Percentiles rank a stretch among this genome's conserved stretches.
Conservation (phyloP, 2,329 filamentous ascomycete genomes). For the Fusarium sp. region DNA sequence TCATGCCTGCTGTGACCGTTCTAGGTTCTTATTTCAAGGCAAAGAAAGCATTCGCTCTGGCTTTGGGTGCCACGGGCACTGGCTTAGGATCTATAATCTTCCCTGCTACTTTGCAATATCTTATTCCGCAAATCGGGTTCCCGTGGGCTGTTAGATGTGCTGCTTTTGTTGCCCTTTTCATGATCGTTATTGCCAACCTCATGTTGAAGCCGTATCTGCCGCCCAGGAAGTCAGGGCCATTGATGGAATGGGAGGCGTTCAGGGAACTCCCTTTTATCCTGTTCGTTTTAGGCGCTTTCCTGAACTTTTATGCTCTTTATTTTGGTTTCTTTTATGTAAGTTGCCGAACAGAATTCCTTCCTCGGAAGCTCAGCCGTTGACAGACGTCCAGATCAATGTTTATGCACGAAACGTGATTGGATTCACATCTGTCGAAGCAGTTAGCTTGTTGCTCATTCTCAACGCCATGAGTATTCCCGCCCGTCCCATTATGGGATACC, state of each 20-base stretch:
- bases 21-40: constrained; percentile 71
- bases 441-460: constrained; percentile 70
- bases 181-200: constrained; percentile 56
- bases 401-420: constrained; percentile 54
- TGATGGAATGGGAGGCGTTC: constrained; percentile 69
- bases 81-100: constrained; percentile 68
- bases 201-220: constrained; percentile 60
- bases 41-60: constrained; percentile 68
- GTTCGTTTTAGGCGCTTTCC: constrained; percentile 63
- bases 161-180: constrained; percentile 69
- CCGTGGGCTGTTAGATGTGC: constrained; percentile 73
- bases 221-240: constrained; percentile 60
- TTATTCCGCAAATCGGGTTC: constrained; percentile 70
- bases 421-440: constrained; percentile 63
- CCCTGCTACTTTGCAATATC: constrained; percentile 66
- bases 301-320: constrained; percentile 56
- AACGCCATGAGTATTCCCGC: constrained; percentile 72
- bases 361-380: constrained; percentile 11
- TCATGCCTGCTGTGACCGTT: constrained; percentile 69
- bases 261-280: constrained; percentile 66
- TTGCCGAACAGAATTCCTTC: constrained; percentile 49
- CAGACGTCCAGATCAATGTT: constrained; percentile 55
- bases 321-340: constrained; percentile 59
- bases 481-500: constrained; percentile 67
- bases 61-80: constrained; percentile 69